A percentile compares a stretch with the other conserved stretches of the same genome.
Conservation (phyloP, 768 basidiomycete species). For the Boletus tomentosulus region DNA sequence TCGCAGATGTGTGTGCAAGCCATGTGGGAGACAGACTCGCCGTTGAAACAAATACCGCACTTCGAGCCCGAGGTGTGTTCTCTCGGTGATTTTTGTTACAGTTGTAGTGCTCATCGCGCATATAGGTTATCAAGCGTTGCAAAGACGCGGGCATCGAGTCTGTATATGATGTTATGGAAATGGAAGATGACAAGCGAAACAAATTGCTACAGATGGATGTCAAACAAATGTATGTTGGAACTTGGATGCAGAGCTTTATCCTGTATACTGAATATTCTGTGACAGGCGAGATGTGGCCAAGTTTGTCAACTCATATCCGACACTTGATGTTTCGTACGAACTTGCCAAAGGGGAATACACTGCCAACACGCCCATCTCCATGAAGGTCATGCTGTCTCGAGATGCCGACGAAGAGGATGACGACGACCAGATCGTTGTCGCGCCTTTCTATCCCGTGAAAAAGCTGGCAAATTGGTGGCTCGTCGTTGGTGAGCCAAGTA, state of each 20-base stretch:
- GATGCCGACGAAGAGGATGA: conserved; percentile 77
- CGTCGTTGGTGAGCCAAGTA: conserved; percentile 80
- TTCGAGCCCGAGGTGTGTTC: too few species aligned
- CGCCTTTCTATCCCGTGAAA: conserved; percentile 86
- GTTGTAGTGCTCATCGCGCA: too few species aligned
- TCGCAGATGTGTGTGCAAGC: too few species aligned
- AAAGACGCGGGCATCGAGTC: too few species aligned
- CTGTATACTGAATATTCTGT: conserved; percentile 36
- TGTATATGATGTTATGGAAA: conserved; percentile 97
- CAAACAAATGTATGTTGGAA: conserved; percentile 74
- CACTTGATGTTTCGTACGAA: conserved; percentile 95
- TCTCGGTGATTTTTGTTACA: too few species aligned
- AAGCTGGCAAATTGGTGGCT: conserved; percentile 98
- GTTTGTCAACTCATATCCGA: conserved; percentile 96
- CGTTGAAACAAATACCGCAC: too few species aligned
- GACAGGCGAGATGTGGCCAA: conserved; percentile 87
- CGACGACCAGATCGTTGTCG: conserved; percentile 78
- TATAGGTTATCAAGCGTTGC: too few species aligned
- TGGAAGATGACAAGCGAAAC: conserved; percentile 92
- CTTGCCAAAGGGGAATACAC: too few species aligned
- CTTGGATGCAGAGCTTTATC: neutral
- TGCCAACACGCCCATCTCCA: too few species aligned
- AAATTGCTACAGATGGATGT: too few species aligned
- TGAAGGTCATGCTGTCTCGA: conserved; percentile 74
- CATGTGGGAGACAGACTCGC: too few species aligned